Evolutionary conservation across 108 stramenopile genomes (phyloP).

Genomic region (Conticribra guillardii): DNA sequence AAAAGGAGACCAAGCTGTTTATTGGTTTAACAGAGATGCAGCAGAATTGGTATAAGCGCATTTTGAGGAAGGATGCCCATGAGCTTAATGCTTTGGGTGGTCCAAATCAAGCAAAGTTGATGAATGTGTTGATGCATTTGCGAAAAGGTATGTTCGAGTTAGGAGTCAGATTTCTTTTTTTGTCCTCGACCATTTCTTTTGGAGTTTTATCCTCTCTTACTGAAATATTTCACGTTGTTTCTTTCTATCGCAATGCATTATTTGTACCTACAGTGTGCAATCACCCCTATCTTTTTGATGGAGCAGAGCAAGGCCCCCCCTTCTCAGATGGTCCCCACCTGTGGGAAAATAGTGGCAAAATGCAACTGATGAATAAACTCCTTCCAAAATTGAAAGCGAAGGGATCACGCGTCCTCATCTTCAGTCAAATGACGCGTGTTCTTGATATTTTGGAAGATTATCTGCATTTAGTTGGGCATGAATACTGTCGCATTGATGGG

Average conservation of each 20-base stretch:
- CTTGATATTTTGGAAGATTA: slow-evolving; percentile 98
- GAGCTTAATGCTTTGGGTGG: slow-evolving; percentile 93
- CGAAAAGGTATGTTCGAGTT: slow-evolving; percentile 87
- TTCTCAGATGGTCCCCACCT: slow-evolving; percentile 97
- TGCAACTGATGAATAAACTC: slow-evolving; percentile 92
- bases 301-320: slow-evolving; percentile 97
- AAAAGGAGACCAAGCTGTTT: slow-evolving; percentile 89
- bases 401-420: slow-evolving; percentile 95
- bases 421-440: slow-evolving; percentile 97
- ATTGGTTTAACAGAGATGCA: slow-evolving; percentile 97
- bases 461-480: slow-evolving; percentile 74
- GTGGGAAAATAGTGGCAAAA: slow-evolving; percentile 97
- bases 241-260: too few relatives aligned
- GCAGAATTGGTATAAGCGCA: slow-evolving; percentile 93
- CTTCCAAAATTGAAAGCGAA: slow-evolving; percentile 90
- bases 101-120: slow-evolving; percentile 88
- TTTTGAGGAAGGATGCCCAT: slow-evolving; percentile 91
- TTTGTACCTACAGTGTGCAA: slow-evolving; percentile 89
- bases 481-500: slow-evolving; percentile 98
- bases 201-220: too few relatives aligned
- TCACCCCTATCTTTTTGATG: slow-evolving; percentile 99
- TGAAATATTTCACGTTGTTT: too few relatives aligned
- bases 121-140: slow-evolving; percentile 98
- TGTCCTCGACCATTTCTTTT: too few relatives aligned
- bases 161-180: too few relatives aligned